A percentile compares a stretch with the other conserved stretches of the same genome.
Evolutionary conservation across 2,329 filamentous ascomycete genomes (phyloP).

Genomic region (Aspergillus brunneoviolaceus): DNA sequence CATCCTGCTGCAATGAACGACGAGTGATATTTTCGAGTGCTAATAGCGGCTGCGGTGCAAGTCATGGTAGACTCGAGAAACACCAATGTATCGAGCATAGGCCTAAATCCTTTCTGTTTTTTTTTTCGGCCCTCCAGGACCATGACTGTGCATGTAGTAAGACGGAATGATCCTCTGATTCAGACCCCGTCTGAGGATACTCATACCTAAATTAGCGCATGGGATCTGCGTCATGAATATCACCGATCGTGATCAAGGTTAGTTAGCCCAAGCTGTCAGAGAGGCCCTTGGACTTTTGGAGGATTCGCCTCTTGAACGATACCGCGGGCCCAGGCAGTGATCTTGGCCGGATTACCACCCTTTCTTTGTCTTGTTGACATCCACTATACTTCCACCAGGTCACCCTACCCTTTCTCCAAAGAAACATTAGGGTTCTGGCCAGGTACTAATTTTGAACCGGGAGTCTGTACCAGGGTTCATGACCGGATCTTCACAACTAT

Average conservation of each 20-base stretch:
- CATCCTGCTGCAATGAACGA: background rate
- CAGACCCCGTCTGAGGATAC: background rate
- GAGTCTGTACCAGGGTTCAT: slow-evolving; percentile 15
- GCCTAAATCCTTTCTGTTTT: background rate
- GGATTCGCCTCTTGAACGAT: background rate
- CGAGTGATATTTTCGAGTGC: slow-evolving; percentile 16
- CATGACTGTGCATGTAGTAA: background rate
- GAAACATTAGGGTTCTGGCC: background rate
- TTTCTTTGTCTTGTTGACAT: background rate
- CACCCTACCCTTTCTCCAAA: background rate
- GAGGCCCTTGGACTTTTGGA: background rate
- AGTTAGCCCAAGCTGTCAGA: background rate
- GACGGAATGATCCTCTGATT: background rate
- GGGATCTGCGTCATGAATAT: background rate
- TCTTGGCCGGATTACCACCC: background rate
- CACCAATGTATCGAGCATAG: background rate
- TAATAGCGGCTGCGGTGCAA: slow-evolving; percentile 19
- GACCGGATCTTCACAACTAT: slow-evolving; percentile 11
- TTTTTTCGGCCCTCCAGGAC: background rate
- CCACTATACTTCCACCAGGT: background rate
- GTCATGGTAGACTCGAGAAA: slow-evolving; percentile 4
- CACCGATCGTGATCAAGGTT: background rate
- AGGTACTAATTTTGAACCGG: slow-evolving; percentile 11
- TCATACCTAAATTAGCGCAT: background rate
- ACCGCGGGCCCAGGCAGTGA: background rate